phyloP scores from a whole-genome alignment of 169 alveolate genomes.

The Perkinsus olseni region DNA sequence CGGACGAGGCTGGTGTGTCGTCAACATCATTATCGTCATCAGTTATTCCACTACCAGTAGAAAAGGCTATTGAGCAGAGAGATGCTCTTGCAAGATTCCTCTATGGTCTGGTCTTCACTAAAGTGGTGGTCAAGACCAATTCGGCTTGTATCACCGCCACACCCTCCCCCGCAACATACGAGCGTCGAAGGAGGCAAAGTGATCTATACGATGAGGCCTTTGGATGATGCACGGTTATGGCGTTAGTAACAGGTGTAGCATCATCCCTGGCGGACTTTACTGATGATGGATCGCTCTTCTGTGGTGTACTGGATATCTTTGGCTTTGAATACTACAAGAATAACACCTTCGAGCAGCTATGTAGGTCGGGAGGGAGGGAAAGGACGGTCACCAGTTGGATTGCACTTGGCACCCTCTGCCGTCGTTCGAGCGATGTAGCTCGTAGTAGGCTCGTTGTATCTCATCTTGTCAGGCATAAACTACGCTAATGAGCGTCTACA shows the following conservation, averaged over 20 bases:
- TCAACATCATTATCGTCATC: not conserved
- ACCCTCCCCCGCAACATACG: not conserved
- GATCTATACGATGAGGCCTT: too few relatives aligned
- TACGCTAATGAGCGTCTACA: constrained; percentile 76
- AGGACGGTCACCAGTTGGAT: too few relatives aligned
- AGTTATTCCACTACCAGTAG: not conserved
- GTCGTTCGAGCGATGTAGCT: not conserved
- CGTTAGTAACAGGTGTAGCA: not conserved
- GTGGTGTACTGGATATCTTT: constrained; percentile 70
- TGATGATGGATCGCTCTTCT: constrained; percentile 32
- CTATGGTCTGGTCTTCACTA: not conserved
- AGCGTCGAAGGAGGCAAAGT: not conserved
- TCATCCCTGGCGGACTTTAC: not conserved
- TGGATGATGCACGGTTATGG: not conserved
- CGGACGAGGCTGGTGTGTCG: not conserved
- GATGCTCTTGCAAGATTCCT: not conserved
- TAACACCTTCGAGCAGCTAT: constrained; percentile 70
- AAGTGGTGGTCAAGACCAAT: not conserved
- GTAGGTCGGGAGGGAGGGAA: too few relatives aligned
- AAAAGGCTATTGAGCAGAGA: not conserved
- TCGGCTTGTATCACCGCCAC: not conserved
- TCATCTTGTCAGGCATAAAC: constrained; percentile 28
- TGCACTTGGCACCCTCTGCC: too few relatives aligned
- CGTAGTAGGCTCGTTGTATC: not conserved
- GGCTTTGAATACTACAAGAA: constrained; percentile 75